Percentiles rank a stretch among this genome's conserved stretches.
phyloP scores from a whole-genome alignment of 108 stramenopile species.

The Mediolabrus comicus region DNA sequence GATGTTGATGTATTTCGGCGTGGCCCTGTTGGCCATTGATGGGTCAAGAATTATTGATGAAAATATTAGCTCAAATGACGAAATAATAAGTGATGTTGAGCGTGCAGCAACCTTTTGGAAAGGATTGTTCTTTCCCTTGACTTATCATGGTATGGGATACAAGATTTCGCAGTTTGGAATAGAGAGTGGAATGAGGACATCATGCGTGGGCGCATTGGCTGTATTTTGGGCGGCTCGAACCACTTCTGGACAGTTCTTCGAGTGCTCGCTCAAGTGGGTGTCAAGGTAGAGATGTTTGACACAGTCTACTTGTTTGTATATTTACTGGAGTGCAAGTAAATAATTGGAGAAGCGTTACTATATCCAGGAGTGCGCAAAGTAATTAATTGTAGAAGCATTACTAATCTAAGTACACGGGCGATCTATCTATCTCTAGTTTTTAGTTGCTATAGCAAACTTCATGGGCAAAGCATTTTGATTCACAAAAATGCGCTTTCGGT shows the following conservation, averaged over 20 bases:
- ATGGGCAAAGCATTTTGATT: background rate
- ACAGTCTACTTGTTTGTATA: background rate
- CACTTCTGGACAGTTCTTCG: conserved; percentile 56
- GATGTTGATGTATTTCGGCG: conserved; percentile 63
- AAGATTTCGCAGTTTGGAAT: conserved; percentile 66
- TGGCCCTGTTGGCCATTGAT: conserved; percentile 66
- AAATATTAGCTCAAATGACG: conserved; percentile 20
- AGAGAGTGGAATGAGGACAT: conserved; percentile 37
- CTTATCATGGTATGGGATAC: conserved; percentile 63
- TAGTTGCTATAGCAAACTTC: background rate
- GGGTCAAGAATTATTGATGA: conserved; percentile 37
- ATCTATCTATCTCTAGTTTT: conserved; percentile 1
- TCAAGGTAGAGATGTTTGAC: background rate
- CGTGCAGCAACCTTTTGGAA: conserved; percentile 50
- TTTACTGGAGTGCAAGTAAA: too few species aligned
- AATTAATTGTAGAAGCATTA: background rate
- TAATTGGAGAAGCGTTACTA: too few species aligned
- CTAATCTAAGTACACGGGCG: conserved; percentile 1
- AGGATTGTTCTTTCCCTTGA: conserved; percentile 69
- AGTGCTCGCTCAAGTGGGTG: conserved; percentile 40
- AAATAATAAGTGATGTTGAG: conserved; percentile 30
- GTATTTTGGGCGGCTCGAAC: conserved; percentile 78
- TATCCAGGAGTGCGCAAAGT: too few species aligned
- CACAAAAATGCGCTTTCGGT: background rate
- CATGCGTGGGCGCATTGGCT: conserved; percentile 64